Conservation (phyloP, 768 basidiomycete species). For the Tremella fuciformis region DNA sequence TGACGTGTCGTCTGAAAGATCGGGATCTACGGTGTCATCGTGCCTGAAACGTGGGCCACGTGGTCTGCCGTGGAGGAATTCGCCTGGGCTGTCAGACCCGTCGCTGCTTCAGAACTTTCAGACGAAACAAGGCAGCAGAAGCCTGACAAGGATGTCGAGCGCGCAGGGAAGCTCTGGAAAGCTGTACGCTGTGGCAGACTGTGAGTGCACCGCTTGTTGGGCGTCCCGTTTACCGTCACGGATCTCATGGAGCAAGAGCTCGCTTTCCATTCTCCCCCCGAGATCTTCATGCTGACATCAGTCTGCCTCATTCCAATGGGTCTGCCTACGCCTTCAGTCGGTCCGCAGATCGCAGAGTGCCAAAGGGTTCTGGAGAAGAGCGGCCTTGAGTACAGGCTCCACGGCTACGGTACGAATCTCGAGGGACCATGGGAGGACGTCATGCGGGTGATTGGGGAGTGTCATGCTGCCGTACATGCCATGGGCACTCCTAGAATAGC, state of each 20-base stretch:
- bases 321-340: conserved; percentile 39
- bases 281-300: conserved; percentile 14
- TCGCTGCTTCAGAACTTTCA: no score
- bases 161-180: not conserved
- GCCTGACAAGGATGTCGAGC: no score
- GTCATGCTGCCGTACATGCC: conserved; percentile 59
- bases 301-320: conserved; percentile 52
- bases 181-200: conserved; percentile 51
- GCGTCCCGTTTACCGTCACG: not conserved
- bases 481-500: conserved; percentile 46
- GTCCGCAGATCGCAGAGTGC: conserved; percentile 55
- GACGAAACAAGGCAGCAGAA: no score
- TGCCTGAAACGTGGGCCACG: no score
- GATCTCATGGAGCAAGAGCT: not conserved
- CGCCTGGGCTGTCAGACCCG: no score
- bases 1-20: no score
- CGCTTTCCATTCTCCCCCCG: no score
- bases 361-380: conserved; percentile 77
- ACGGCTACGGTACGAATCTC: conserved; percentile 85
- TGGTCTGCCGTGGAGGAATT: no score
- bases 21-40: no score
- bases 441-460: conserved; percentile 77
- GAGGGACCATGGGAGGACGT: conserved; percentile 87
- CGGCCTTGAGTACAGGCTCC: conserved; percentile 77
- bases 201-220: conserved; percentile 19